Evolutionary conservation across 2,329 filamentous ascomycete species (phyloP).

Genomic region (Xylaria arbuscula): DNA sequence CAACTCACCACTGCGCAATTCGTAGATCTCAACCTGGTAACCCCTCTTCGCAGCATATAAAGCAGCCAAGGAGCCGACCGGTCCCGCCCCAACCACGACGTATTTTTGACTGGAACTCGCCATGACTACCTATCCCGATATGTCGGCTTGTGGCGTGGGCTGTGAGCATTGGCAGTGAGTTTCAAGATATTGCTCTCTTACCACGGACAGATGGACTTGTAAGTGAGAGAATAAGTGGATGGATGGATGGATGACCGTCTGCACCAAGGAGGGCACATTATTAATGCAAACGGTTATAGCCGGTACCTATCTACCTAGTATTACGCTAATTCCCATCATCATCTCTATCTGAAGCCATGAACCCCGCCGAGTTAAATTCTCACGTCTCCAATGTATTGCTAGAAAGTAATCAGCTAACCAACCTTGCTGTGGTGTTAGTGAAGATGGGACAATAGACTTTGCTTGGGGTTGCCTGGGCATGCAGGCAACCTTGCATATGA

Average conservation of each 20-base stretch:
- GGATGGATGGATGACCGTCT: not conserved
- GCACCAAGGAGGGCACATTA: not conserved
- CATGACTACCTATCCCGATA: conserved; percentile 14
- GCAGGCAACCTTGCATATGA: no score
- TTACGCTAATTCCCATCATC: not conserved
- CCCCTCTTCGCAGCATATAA: conserved; percentile 91
- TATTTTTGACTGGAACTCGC: conserved; percentile 67
- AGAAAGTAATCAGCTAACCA: no score
- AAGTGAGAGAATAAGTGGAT: conserved; percentile 1
- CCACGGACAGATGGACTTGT: not conserved
- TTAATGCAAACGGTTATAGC: conserved; percentile 12
- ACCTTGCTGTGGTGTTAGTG: no score
- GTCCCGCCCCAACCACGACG: conserved; percentile 89
- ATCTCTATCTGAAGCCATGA: no score
- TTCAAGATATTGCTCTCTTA: not conserved
- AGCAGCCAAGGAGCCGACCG: conserved; percentile 90
- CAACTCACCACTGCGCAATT: conserved; percentile 83
- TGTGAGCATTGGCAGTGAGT: not conserved
- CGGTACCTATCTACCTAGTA: not conserved
- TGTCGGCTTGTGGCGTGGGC: not conserved
- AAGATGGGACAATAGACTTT: no score
- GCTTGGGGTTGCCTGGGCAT: no score
- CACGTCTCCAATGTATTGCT: no score
- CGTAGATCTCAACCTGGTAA: conserved; percentile 92
- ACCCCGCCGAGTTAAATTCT: no score